Evolutionary conservation across 768 basidiomycete genomes (phyloP).

Genomic region (Naganishia kalamii): DNA sequence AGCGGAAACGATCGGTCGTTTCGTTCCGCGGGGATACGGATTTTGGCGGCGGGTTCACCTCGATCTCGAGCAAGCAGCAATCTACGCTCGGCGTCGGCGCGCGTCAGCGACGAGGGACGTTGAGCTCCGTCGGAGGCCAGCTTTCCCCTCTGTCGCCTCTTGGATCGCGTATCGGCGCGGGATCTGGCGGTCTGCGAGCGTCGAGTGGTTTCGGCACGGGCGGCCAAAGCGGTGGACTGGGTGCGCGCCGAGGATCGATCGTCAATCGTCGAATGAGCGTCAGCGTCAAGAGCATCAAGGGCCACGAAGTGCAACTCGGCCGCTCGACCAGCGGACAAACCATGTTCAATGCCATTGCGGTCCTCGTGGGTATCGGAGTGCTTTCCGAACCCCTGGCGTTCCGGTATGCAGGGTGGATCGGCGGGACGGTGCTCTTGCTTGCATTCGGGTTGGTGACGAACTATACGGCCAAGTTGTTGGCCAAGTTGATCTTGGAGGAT

Average conservation of each 20-base stretch:
- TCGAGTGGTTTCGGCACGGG: neutral
- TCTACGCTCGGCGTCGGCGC: neutral
- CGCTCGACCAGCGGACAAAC: conserved; percentile 43
- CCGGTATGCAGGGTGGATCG: conserved; percentile 81
- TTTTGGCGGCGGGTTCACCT: neutral
- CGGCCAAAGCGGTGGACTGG: neutral
- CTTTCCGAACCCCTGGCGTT: conserved; percentile 85
- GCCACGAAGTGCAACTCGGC: conserved; percentile 24
- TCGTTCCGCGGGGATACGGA: conserved; percentile 12
- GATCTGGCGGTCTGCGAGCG: neutral
- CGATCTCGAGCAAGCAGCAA: neutral
- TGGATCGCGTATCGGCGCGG: neutral
- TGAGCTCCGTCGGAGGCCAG: neutral
- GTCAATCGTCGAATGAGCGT: conserved; percentile 17
- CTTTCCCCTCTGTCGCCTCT: conserved; percentile 1
- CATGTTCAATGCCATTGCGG: conserved; percentile 81
- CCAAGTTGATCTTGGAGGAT: conserved; percentile 65
- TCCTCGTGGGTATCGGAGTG: conserved; percentile 80
- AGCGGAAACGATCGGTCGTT: conserved; percentile 11
- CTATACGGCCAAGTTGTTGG: conserved; percentile 89
- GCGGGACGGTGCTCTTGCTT: conserved; percentile 66
- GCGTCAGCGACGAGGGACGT: neutral
- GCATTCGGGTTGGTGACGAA: conserved; percentile 75
- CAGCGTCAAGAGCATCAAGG: conserved; percentile 15
- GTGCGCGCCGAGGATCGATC: conserved; percentile 3